Conservation (phyloP, 306 rosid genomes). For the Fragaria vesca region DNA sequence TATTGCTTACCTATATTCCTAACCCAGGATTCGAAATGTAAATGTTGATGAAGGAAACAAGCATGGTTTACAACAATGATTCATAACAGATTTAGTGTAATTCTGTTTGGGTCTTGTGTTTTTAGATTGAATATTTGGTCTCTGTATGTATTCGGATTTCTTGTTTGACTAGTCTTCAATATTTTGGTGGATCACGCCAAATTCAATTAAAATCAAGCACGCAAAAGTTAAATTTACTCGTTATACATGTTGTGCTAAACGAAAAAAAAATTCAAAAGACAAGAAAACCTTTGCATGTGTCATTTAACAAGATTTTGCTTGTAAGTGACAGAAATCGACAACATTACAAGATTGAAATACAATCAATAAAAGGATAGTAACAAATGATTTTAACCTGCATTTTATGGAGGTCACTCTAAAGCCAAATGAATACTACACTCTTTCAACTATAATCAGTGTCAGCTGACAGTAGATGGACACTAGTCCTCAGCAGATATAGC, state of each 20-base stretch:
- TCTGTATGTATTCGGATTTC: not conserved
- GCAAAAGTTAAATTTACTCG: not conserved
- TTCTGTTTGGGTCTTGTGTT: not conserved
- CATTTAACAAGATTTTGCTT: too few species aligned
- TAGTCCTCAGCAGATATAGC: conserved; percentile 50
- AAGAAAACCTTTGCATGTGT: too few species aligned
- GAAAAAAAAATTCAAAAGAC: too few species aligned
- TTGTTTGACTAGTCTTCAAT: not conserved
- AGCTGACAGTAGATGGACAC: conserved; percentile 46
- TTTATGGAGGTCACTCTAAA: not conserved
- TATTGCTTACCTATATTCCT: not conserved
- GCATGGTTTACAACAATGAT: not conserved
- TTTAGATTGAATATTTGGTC: not conserved
- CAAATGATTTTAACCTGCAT: not conserved
- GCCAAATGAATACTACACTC: not conserved
- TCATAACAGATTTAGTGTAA: not conserved
- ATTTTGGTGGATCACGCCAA: too few species aligned
- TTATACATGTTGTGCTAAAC: too few species aligned
- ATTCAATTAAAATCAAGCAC: not conserved
- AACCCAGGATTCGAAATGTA: not conserved
- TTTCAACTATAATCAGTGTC: not conserved
- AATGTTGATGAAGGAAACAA: not conserved
- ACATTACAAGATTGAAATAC: not conserved
- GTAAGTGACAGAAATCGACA: not conserved
- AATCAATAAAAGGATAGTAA: not conserved